phyloP scores from a whole-genome alignment of 768 basidiomycete species.

The Auricularia auricula-judae region DNA sequence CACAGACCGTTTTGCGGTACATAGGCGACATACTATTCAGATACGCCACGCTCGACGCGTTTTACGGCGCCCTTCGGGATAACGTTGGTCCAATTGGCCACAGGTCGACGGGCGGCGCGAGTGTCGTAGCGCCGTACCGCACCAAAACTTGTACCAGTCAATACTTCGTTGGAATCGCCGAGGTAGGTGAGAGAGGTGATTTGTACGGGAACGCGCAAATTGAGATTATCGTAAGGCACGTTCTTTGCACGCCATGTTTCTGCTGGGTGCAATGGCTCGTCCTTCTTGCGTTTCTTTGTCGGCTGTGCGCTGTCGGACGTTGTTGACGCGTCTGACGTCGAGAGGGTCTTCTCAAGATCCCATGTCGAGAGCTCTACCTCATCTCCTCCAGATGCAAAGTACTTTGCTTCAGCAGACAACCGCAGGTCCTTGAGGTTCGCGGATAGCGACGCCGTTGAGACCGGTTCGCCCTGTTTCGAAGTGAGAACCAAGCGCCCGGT shows the following conservation, averaged over 20 bases:
- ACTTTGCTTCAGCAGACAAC: conserved; percentile 36
- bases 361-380: conserved; percentile 80
- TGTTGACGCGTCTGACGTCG: conserved; percentile 12
- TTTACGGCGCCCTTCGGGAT: conserved; percentile 53
- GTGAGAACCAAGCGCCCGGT: conserved; percentile 59
- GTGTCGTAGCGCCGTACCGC: conserved; percentile 71
- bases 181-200: conserved; percentile 60
- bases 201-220: conserved; percentile 67
- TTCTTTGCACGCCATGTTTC: conserved; percentile 85
- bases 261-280: conserved; percentile 45
- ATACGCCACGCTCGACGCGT: conserved; percentile 42
- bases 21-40: conserved; percentile 45
- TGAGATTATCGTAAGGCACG: conserved; percentile 65
- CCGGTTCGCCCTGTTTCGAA: conserved; percentile 13
- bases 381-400: conserved; percentile 75
- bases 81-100: conserved; percentile 53
- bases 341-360: conserved; percentile 53
- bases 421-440: conserved; percentile 61
- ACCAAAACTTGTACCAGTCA: conserved; percentile 66
- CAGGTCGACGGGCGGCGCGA: conserved; percentile 53
- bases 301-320: conserved; percentile 3
- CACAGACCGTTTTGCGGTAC: background rate
- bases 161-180: conserved; percentile 34
- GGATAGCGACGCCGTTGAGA: conserved; percentile 40
- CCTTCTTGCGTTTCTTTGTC: conserved; percentile 31